These are phyloP conservation scores for Plasmodium inui DNA, from an alignment of 169 alveolate species.

Conservation along the genomic window DNA sequence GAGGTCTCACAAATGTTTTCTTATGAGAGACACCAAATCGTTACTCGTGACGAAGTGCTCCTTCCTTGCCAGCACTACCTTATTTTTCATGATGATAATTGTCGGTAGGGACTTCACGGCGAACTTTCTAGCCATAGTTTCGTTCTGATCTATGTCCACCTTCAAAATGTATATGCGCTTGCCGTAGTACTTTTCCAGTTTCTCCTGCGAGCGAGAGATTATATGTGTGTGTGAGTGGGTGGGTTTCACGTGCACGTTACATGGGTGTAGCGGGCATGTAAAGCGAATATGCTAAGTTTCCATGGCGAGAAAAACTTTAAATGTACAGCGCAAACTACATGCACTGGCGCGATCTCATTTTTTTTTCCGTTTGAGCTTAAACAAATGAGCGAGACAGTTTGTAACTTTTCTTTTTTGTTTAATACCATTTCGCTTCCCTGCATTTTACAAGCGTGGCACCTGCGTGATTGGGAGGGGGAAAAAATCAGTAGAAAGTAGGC, in stretches of 20 bases:
- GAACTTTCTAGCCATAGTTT: constrained; percentile 35
- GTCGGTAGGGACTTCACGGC: constrained; percentile 44
- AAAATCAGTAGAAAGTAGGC: neutral
- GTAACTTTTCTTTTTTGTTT: neutral
- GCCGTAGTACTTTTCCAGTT: constrained; percentile 32
- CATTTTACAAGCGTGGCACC: constrained; percentile 73
- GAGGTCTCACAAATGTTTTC: constrained; percentile 24
- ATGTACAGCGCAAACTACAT: neutral
- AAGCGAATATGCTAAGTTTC: neutral
- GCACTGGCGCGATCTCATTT: neutral
- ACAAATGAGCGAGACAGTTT: neutral
- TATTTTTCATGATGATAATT: constrained; percentile 55
- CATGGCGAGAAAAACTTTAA: neutral
- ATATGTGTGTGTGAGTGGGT: neutral
- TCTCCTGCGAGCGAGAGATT: constrained; percentile 18
- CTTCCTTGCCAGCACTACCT: constrained; percentile 28
- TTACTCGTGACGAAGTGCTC: constrained; percentile 34
- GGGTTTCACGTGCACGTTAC: neutral
- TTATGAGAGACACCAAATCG: constrained; percentile 28
- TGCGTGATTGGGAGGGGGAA: neutral
- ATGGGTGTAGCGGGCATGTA: neutral
- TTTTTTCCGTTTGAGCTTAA: neutral
- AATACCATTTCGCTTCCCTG: constrained; percentile 62
- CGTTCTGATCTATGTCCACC: constrained; percentile 34
- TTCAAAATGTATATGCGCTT: constrained; percentile 12